A percentile compares a stretch with the other conserved stretches of the same genome.
Evolutionary conservation across 768 basidiomycete species (phyloP).

Genomic region (Cyclocybe cylindracea): DNA sequence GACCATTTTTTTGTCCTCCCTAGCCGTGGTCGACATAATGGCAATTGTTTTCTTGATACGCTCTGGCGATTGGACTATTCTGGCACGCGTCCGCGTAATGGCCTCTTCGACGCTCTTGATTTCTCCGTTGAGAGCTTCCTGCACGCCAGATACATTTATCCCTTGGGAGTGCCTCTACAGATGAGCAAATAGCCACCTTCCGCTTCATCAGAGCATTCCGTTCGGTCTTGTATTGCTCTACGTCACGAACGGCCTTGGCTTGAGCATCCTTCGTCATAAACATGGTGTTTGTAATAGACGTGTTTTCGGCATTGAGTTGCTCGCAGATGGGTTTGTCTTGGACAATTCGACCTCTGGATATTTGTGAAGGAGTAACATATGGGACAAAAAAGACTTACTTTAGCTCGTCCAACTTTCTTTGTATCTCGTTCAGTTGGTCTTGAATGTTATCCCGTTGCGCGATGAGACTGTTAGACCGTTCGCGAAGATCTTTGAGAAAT

Average conservation of each 20-base stretch:
- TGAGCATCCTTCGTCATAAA: constrained; percentile 72
- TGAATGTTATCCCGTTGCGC: constrained; percentile 62
- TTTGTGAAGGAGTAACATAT: constrained; percentile 2
- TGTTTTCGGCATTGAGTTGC: constrained; percentile 60
- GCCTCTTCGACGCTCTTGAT: constrained; percentile 58
- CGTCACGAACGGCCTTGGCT: constrained; percentile 56
- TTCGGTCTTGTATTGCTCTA: constrained; percentile 73
- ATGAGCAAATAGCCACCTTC: constrained; percentile 45
- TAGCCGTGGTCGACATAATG: constrained; percentile 66
- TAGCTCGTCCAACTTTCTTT: constrained; percentile 52
- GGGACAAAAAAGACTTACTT: constrained; percentile 43
- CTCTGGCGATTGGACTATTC: constrained; percentile 92
- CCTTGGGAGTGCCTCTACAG: background rate
- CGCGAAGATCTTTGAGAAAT: constrained; percentile 63
- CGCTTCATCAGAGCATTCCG: constrained; percentile 63
- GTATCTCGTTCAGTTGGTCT: constrained; percentile 48
- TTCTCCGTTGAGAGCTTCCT: constrained; percentile 68
- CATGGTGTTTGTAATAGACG: constrained; percentile 60
- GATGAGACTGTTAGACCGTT: constrained; percentile 55
- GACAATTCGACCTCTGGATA: constrained; percentile 57
- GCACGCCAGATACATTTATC: too few relatives aligned
- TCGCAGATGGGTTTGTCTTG: constrained; percentile 72
- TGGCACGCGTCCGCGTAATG: constrained; percentile 62
- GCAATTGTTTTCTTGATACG: constrained; percentile 82
- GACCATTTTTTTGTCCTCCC: constrained; percentile 71